phyloP scores from a whole-genome alignment of 768 basidiomycete genomes.

The Calocybe cyanea region DNA sequence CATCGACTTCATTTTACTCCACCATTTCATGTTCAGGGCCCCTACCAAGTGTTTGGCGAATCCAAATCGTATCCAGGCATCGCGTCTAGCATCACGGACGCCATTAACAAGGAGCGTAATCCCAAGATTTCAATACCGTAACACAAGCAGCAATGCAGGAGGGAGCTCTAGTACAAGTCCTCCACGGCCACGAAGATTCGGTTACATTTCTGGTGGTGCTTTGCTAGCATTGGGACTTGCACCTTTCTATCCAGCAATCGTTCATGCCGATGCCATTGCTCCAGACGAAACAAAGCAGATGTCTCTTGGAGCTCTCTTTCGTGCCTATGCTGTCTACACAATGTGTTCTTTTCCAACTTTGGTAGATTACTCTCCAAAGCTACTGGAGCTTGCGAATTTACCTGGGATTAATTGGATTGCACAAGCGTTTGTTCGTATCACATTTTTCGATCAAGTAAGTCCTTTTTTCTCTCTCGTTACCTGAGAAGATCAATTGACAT shows the following conservation, averaged over 20 bases:
- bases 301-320: constrained; percentile 43
- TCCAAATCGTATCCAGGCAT: neutral
- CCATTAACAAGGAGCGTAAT: neutral
- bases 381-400: constrained; percentile 53
- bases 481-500: too few relatives aligned
- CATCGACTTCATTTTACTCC: neutral
- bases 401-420: constrained; percentile 64
- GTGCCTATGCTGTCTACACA: constrained; percentile 80
- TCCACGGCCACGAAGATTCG: constrained; percentile 3
- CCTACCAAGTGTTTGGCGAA: too few relatives aligned
- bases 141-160: constrained; percentile 5
- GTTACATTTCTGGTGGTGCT: constrained; percentile 10
- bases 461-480: neutral
- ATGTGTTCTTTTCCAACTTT: constrained; percentile 73
- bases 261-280: constrained; percentile 13
- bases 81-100: neutral
- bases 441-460: constrained; percentile 82
- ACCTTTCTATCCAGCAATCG: constrained; percentile 9
- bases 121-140: constrained; percentile 9
- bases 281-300: constrained; percentile 13
- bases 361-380: constrained; percentile 68
- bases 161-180: neutral
- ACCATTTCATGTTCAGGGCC: constrained; percentile 7
- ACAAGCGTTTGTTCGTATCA: constrained; percentile 65
- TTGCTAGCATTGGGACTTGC: constrained; percentile 14